Conservation (phyloP, 805 yeast species). For the Candida gorgasii region DNA sequence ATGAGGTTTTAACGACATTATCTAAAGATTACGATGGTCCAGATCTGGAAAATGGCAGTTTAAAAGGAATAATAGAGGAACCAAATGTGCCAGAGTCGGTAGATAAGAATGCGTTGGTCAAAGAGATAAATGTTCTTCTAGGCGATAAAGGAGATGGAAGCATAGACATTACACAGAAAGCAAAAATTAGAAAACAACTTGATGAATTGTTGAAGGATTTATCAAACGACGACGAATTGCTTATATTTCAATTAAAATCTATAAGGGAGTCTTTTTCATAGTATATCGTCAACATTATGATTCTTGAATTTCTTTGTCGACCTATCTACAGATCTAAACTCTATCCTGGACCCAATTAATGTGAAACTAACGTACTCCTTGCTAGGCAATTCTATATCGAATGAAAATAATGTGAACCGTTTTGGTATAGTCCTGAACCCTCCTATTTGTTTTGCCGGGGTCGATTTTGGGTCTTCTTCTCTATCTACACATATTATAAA, state of each 20-base stretch:
- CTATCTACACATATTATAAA: constrained; percentile 62
- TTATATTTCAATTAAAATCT: constrained; percentile 1
- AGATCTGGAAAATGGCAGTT: constrained; percentile 20
- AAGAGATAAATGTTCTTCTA: constrained; percentile 12
- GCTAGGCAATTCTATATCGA: constrained; percentile 36
- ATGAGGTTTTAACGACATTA: constrained; percentile 17
- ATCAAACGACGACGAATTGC: neutral
- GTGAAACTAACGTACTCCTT: constrained; percentile 51
- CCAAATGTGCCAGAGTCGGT: constrained; percentile 9
- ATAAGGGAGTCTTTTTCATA: constrained; percentile 13
- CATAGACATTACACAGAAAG: neutral
- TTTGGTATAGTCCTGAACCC: constrained; percentile 70
- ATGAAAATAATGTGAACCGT: constrained; percentile 60
- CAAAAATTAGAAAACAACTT: neutral
- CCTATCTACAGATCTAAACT: constrained; percentile 74
- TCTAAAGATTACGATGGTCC: constrained; percentile 12
- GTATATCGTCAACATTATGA: constrained; percentile 63
- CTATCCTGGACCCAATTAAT: constrained; percentile 77
- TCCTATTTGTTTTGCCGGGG: constrained; percentile 47
- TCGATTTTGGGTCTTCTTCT: constrained; percentile 22
- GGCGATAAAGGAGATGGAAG: too few species aligned
- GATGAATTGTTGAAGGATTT: neutral
- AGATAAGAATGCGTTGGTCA: constrained; percentile 8
- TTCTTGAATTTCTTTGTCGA: constrained; percentile 83
- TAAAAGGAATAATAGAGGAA: constrained; percentile 15